A percentile compares a stretch with the other conserved stretches of the same genome.
Conservation (phyloP, 352 stramenopile species). For the Pythium aquatile region DNA sequence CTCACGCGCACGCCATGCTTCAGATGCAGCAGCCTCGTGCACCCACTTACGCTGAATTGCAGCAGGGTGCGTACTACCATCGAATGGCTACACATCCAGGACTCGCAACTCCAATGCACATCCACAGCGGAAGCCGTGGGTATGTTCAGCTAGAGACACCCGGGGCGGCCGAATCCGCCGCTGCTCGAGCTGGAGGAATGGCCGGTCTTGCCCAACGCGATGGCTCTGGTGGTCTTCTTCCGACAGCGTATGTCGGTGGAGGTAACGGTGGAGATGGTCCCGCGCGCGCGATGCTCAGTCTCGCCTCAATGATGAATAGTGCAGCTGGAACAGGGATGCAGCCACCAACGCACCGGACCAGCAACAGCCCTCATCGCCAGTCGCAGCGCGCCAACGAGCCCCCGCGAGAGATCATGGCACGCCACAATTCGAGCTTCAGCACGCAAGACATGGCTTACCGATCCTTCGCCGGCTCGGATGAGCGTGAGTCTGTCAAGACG, state of each 20-base stretch:
- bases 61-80: constrained; percentile 53
- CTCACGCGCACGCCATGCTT: constrained; percentile 38
- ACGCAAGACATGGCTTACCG: constrained; percentile 8
- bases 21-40: constrained; percentile 49
- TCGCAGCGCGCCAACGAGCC: constrained; percentile 2
- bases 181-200: neutral
- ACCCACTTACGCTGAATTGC: constrained; percentile 44
- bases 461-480: neutral
- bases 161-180: constrained; percentile 3
- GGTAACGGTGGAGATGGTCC: constrained; percentile 37
- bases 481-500: neutral
- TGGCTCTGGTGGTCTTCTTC: constrained; percentile 10
- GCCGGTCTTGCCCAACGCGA: constrained; percentile 12
- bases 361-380: constrained; percentile 18
- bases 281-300: constrained; percentile 54
- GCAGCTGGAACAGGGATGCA: constrained; percentile 16
- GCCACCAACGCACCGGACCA: constrained; percentile 10
- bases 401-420: constrained; percentile 12
- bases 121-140: constrained; percentile 16
- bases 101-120: constrained; percentile 9
- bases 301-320: constrained; percentile 49
- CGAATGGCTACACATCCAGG: constrained; percentile 39
- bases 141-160: constrained; percentile 20
- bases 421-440: constrained; percentile 8
- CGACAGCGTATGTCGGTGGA: constrained; percentile 7